A percentile compares a stretch with the other conserved stretches of the same genome.
Evolutionary conservation across 2,329 filamentous ascomycete species (phyloP).

Genomic region (Periconia digitata): DNA sequence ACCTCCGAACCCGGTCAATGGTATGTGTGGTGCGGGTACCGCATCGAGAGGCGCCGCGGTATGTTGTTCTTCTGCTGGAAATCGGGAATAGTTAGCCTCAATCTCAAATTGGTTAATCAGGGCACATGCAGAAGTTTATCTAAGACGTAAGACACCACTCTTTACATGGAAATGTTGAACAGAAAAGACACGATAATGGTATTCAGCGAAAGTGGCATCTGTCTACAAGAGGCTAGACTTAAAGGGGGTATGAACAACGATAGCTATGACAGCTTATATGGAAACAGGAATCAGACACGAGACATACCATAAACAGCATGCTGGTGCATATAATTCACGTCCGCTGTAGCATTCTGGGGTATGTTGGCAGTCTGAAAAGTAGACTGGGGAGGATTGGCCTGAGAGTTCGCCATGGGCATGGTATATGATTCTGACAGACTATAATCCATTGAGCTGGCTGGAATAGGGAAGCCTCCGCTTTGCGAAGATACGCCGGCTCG

Average conservation of each 20-base stretch:
- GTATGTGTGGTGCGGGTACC: conserved; percentile 18
- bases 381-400: conserved; percentile 30
- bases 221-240: conserved; percentile 19
- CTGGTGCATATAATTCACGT: conserved; percentile 43
- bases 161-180: conserved; percentile 1
- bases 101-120: conserved; percentile 5
- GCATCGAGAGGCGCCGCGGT: conserved; percentile 15
- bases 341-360: conserved; percentile 35
- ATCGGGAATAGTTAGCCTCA: conserved; percentile 23
- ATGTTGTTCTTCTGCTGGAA: conserved; percentile 24
- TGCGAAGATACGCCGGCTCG: conserved; percentile 24
- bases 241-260: conserved; percentile 24
- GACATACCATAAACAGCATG: conserved; percentile 44
- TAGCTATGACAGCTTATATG: conserved; percentile 33
- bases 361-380: conserved; percentile 37
- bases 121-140: not conserved
- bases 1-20: conserved; percentile 40
- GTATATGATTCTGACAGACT: conserved; percentile 25
- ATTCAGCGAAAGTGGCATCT: conserved; percentile 12
- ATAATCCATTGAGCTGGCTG: conserved; percentile 20
- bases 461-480: conserved; percentile 23
- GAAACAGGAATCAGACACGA: conserved; percentile 40
- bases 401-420: conserved; percentile 23
- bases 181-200: conserved; percentile 11
- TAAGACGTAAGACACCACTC: conserved; percentile 1